A percentile compares a stretch with the other conserved stretches of the same genome.
phyloP scores from a whole-genome alignment of 78 protist species.

The Guillardia theta region DNA sequence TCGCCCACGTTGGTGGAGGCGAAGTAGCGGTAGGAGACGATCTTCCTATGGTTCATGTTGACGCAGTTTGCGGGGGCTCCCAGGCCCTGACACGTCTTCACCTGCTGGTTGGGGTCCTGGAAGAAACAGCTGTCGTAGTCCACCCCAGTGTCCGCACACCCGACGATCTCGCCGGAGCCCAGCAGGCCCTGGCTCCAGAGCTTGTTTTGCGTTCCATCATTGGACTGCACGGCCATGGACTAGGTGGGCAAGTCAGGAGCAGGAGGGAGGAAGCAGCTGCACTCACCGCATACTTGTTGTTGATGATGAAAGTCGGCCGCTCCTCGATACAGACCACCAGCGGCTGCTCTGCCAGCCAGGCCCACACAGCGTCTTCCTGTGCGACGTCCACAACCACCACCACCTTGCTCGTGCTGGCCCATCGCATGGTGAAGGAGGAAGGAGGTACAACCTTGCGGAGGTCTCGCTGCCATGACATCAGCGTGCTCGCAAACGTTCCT shows the following conservation, averaged over 20 bases:
- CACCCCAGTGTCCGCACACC: neutral
- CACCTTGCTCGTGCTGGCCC: neutral
- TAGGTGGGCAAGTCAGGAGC: no score
- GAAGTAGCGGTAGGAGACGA: neutral
- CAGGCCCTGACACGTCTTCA: neutral
- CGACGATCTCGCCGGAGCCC: neutral
- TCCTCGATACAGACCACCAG: neutral
- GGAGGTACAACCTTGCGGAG: neutral
- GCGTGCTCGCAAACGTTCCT: neutral
- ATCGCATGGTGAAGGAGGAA: neutral
- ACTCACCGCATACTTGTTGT: neutral
- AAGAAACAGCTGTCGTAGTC: neutral
- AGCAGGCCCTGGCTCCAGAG: neutral
- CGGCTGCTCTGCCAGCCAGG: neutral
- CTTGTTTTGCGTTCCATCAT: neutral
- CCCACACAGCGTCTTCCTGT: neutral
- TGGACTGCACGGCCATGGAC: neutral
- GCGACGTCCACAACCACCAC: neutral
- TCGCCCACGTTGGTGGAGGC: neutral
- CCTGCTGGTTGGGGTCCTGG: neutral
- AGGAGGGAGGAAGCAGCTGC: no score
- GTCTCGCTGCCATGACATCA: neutral
- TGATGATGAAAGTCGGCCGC: neutral
- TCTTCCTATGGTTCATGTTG: neutral
- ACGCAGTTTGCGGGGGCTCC: neutral